Percentiles rank a stretch among this genome's conserved stretches.
Evolutionary conservation across 2,329 filamentous ascomycete genomes (phyloP).

Genomic region (Sporothrix dimorphospora): DNA sequence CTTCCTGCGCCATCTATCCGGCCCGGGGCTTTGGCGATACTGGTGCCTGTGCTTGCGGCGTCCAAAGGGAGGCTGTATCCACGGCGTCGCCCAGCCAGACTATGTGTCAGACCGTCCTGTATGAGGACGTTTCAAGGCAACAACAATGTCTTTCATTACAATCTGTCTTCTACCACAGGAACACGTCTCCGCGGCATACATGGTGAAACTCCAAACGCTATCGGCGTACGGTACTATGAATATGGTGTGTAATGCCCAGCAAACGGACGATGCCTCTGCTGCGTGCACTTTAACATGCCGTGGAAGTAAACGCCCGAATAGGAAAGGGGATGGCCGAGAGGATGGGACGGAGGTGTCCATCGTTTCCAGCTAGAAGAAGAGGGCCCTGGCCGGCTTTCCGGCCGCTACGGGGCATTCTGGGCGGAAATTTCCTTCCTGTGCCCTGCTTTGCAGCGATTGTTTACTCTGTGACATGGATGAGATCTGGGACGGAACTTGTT

Average conservation of each 20-base stretch:
- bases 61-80: background rate
- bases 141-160: slow-evolving; percentile 9
- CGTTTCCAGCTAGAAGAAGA: background rate
- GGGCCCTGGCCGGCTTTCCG: background rate
- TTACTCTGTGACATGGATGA: background rate
- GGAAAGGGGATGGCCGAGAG: background rate
- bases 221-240: background rate
- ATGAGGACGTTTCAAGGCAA: background rate
- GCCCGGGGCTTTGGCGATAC: background rate
- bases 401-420: background rate
- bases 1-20: no score
- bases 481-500: background rate
- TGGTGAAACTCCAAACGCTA: background rate
- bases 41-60: background rate
- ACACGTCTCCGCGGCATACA: background rate
- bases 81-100: background rate
- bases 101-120: background rate
- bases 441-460: background rate
- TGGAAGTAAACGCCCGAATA: background rate
- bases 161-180: background rate
- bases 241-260: background rate
- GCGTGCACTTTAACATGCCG: slow-evolving; percentile 8
- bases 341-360: background rate
- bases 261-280: background rate
- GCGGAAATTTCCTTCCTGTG: background rate